Evolutionary conservation across 306 rosid species (phyloP).

Genomic region (barrel medic (Medicago truncatula)): DNA sequence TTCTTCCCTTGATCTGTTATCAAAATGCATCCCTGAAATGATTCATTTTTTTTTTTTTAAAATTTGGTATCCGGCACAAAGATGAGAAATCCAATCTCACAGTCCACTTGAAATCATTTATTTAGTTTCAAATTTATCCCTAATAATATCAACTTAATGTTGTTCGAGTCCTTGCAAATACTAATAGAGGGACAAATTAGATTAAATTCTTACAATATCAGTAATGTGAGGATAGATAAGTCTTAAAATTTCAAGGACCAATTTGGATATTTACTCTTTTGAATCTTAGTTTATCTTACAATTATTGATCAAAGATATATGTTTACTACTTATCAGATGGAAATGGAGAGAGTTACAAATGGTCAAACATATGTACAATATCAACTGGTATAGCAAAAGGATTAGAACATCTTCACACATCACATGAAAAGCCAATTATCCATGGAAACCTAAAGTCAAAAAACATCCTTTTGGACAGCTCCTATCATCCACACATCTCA

Average conservation of each 20-base stretch:
- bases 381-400: conserved; percentile 81
- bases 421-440: conserved; percentile 62
- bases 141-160: background rate
- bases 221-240: background rate
- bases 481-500: conserved; percentile 64
- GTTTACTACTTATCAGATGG: conserved; percentile 58
- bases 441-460: conserved; percentile 92
- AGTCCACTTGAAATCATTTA: background rate
- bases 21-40: too few relatives aligned
- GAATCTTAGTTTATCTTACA: conserved; percentile 6
- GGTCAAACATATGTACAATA: conserved; percentile 69
- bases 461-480: conserved; percentile 74
- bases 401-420: conserved; percentile 80
- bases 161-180: too few relatives aligned
- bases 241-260: background rate
- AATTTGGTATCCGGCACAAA: too few relatives aligned
- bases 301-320: conserved; percentile 36
- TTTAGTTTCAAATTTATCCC: background rate
- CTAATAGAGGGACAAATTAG: too few relatives aligned
- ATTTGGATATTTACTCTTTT: background rate
- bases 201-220: too few relatives aligned
- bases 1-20: background rate
- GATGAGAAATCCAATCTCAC: too few relatives aligned
- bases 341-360: conserved; percentile 64
- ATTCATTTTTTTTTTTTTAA: too few relatives aligned